These are phyloP conservation scores for Hermanozyma aechmeae DNA, from an alignment of 805 yeast species.

Conservation along the genomic window DNA sequence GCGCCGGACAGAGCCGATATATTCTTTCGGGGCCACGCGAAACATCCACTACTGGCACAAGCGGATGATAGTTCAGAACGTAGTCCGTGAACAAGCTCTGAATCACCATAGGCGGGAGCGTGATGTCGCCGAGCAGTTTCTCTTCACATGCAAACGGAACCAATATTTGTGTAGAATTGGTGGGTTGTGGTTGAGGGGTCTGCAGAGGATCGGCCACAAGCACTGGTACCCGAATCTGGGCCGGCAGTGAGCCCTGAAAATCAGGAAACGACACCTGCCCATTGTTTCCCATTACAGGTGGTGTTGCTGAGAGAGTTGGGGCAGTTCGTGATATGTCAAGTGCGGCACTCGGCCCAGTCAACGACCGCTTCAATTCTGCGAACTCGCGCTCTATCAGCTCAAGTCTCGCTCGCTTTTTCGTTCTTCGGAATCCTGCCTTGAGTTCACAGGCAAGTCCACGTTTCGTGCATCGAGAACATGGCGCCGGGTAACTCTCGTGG, in stretches of 20 bases:
- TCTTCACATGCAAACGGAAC: constrained; percentile 42
- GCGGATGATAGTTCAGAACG: constrained; percentile 70
- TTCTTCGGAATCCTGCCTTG: constrained; percentile 77
- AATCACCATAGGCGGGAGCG: constrained; percentile 54
- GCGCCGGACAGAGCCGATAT: constrained; percentile 71
- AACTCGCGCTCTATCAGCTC: constrained; percentile 81
- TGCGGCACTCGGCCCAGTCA: constrained; percentile 24
- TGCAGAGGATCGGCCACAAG: constrained; percentile 28
- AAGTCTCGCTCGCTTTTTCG: constrained; percentile 77
- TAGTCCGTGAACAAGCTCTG: constrained; percentile 58
- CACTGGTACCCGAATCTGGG: constrained; percentile 4
- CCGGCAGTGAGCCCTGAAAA: not conserved
- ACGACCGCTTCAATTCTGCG: constrained; percentile 52
- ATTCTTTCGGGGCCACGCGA: constrained; percentile 73
- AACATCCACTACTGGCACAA: constrained; percentile 82
- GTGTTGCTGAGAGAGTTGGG: constrained; percentile 11
- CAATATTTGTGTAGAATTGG: not conserved
- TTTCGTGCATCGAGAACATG: constrained; percentile 77
- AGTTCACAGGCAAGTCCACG: constrained; percentile 63
- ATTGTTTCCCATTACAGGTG: too few relatives aligned
- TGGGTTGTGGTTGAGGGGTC: too few relatives aligned
- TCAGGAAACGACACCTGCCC: constrained; percentile 13
- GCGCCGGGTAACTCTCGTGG: constrained; percentile 58
- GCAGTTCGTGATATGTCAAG: constrained; percentile 19
- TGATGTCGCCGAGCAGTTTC: constrained; percentile 62